Percentiles rank a stretch among this genome's conserved stretches.
Conservation (phyloP, 345 rosid species). For the Arabis alpina region DNA sequence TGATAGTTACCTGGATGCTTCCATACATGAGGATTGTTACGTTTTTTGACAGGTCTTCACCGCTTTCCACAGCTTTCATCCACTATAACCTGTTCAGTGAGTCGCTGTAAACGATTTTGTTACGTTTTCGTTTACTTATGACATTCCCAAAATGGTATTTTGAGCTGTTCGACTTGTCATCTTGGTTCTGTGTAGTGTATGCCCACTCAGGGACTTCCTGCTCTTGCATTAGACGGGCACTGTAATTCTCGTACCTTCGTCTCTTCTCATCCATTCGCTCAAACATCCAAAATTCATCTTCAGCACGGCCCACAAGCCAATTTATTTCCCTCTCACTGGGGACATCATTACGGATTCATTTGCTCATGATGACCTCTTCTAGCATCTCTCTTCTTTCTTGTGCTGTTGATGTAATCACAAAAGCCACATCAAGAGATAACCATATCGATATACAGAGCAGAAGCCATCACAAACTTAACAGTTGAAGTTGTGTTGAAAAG, state of each 20-base stretch:
- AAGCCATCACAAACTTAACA: conserved; percentile 56
- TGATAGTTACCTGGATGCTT: no score
- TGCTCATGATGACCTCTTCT: conserved; percentile 97
- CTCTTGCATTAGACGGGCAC: conserved; percentile 91
- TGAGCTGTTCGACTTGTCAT: conserved; percentile 57
- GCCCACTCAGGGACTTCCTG: conserved; percentile 99
- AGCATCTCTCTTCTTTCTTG: conserved; percentile 94
- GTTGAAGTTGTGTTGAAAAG: conserved; percentile 97
- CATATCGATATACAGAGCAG: conserved; percentile 13
- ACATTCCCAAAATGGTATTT: conserved; percentile 53
- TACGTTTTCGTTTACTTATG: conserved; percentile 80
- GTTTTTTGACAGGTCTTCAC: conserved; percentile 70
- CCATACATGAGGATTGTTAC: no score
- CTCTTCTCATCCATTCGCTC: conserved; percentile 97
- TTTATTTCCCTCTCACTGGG: conserved; percentile 99
- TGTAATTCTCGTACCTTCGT: conserved; percentile 78
- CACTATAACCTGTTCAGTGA: conserved; percentile 80
- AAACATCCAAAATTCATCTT: conserved; percentile 87
- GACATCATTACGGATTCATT: conserved; percentile 91
- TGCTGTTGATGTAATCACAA: conserved; percentile 59
- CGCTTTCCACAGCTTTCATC: conserved; percentile 95
- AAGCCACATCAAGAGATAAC: conserved; percentile 22
- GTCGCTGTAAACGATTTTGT: conserved; percentile 78
- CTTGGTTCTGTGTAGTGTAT: conserved; percentile 59
- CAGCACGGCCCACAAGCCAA: conserved; percentile 87